These are phyloP conservation scores for Cladochytrium tenue DNA, from an alignment of 371 early-diverging fungal genomes.

Conservation along the genomic window DNA sequence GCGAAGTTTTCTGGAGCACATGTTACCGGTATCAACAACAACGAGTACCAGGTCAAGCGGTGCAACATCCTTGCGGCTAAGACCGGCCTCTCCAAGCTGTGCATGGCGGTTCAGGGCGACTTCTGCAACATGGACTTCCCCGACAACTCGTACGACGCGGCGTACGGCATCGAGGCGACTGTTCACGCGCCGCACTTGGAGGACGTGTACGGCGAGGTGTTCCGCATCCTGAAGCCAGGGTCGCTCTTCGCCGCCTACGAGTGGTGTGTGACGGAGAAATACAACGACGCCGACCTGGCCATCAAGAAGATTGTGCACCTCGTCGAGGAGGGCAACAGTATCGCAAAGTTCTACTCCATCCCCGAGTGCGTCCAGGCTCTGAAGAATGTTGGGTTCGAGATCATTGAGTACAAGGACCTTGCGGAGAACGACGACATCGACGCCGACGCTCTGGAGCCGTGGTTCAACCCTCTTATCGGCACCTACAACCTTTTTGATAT, in stretches of 20 bases:
- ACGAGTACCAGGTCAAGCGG: slow-evolving; percentile 87
- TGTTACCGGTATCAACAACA: slow-evolving; percentile 92
- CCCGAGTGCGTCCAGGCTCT: slow-evolving; percentile 52
- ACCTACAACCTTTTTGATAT: slow-evolving; percentile 30
- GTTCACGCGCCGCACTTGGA: slow-evolving; percentile 72
- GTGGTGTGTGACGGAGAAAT: slow-evolving; percentile 87
- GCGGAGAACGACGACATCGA: slow-evolving; percentile 54
- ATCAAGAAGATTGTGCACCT: slow-evolving; percentile 77
- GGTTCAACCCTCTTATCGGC: slow-evolving; percentile 79
- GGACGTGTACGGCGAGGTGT: slow-evolving; percentile 84
- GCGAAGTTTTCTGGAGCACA: slow-evolving; percentile 85
- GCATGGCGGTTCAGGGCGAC: slow-evolving; percentile 64
- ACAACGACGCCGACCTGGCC: slow-evolving; percentile 69
- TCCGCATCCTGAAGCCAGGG: slow-evolving; percentile 89
- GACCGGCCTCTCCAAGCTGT: slow-evolving; percentile 51
- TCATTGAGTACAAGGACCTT: slow-evolving; percentile 69
- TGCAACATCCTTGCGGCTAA: slow-evolving; percentile 72
- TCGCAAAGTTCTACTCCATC: slow-evolving; percentile 78
- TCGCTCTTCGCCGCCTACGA: slow-evolving; percentile 87
- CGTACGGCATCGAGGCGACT: slow-evolving; percentile 92
- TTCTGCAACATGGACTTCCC: slow-evolving; percentile 90
- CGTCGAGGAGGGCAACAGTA: slow-evolving; percentile 85
- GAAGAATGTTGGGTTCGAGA: slow-evolving; percentile 82
- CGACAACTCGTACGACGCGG: slow-evolving; percentile 77
- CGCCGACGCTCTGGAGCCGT: slow-evolving; percentile 66